Evolutionary conservation across 164 flowering plant genomes (phyloP), one percentile per base, ranked within the genome.

Genomic region (Vitis rotundifolia): DNA sequence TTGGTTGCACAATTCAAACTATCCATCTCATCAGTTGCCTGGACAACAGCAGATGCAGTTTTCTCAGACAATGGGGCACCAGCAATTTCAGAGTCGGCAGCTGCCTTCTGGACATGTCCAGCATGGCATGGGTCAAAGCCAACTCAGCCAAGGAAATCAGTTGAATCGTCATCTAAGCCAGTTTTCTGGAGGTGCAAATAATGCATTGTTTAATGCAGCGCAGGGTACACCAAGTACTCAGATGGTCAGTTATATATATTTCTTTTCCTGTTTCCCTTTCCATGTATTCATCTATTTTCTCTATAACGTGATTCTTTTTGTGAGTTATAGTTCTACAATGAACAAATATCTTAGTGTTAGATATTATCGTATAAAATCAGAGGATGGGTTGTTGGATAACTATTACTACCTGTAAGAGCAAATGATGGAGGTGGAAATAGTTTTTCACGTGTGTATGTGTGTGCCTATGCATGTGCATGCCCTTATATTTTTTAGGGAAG

Each of bases 41-140:
- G 91, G 91, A 52, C 98, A 92, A 64, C 90, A 87, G 74, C 92
- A 86, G 78, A 85, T 90, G 91, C 96, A 89, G 60, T 91, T 81
- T 79, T 83, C 99, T 70, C 99, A 90, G 86, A 59, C 94, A 50
- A 49, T 89, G 76, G 86, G 82, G n/a, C 86, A 83, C 74, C 99
- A 92, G 72, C 97, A 93, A 75, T 86, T 90, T 71, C 93, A 87
- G 82, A 77, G 80, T 75, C 81, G 97, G 81, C 99, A 91, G 78
- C 73, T 93, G 68, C 68, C 89, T 59, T 70, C 97, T 65, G 97
- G 89, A 66, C 91, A 86, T 61, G 73, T 88, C 71, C 94, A 86
- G 76, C 92, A 87, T 80, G 81, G 78, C 65, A 78, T 94, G 75
- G 87, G 89, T 71, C 97, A 91, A 85, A 85, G 74, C 75, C 97